Conservation (phyloP, 805 yeast species). For the Monosporozyma servazzii region DNA sequence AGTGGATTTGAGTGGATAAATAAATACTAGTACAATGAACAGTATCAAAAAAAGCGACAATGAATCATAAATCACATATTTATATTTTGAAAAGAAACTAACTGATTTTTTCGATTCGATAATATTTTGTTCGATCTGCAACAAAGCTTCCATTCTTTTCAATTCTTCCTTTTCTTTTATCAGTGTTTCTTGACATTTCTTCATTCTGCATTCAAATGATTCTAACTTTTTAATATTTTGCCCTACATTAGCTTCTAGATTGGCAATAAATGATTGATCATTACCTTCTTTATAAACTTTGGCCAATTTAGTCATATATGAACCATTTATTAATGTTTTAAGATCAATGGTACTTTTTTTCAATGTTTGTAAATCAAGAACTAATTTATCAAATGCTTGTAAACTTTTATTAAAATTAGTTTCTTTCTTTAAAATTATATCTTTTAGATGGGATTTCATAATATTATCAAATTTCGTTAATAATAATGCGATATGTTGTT, state of each 20-base stretch:
- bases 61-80: slow-evolving; percentile 7
- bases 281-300: slow-evolving; percentile 22
- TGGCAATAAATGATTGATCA: slow-evolving; percentile 19
- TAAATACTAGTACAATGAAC: background rate
- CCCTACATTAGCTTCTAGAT: slow-evolving; percentile 9
- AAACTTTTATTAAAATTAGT: slow-evolving; percentile 22
- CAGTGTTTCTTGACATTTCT: slow-evolving; percentile 14
- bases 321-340: slow-evolving; percentile 20
- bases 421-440: slow-evolving; percentile 22
- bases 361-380: slow-evolving; percentile 22
- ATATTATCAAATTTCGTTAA: slow-evolving; percentile 19
- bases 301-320: slow-evolving; percentile 24
- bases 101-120: slow-evolving; percentile 4
- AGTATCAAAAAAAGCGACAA: slow-evolving; percentile 1
- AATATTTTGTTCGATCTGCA: slow-evolving; percentile 8
- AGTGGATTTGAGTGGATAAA: background rate
- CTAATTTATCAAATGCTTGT: slow-evolving; percentile 19
- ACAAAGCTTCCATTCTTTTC: slow-evolving; percentile 20
- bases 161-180: slow-evolving; percentile 20
- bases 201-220: slow-evolving; percentile 24
- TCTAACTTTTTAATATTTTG: slow-evolving; percentile 19
- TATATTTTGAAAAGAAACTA: slow-evolving; percentile 3
- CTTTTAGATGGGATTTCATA: slow-evolving; percentile 16
- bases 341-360: slow-evolving; percentile 20
- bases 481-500: slow-evolving; percentile 17